Base-by-base conservation (phyloP, 306 rosid species). In the Glycine soja region DNA sequence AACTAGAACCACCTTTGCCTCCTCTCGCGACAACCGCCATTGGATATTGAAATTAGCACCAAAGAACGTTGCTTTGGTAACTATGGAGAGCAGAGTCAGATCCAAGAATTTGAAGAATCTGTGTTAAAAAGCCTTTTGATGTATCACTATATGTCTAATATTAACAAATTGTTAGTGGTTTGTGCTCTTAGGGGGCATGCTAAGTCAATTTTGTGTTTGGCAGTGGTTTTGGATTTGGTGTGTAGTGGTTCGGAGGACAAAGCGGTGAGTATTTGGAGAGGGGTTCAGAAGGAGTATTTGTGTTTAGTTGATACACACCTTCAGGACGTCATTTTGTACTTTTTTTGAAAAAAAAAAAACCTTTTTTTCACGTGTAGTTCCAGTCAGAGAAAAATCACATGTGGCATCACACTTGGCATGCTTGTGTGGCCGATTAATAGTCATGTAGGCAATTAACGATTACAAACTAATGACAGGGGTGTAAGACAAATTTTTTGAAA, bases 11-110 rank as follows among this genome's bases (percentile, higher is more conserved):
- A 69, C 90, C 92, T 70, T 97, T 88, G 94, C 90, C 64, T 77
- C 97, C 99, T 79, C 99, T 88, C 76, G 76, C 80, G 80, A 95
- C 93, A 81, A 90, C 98, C 80, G 97, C 98, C 99, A 96, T 95
- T 74, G 88, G 83, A 79, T 79, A 74, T 83, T 40, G 57, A 46
- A 68, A 59, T 54, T 42, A 24, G 30, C 30, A 24, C 30, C 30
- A 1, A 24, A 24, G 30, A 24, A 24, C 46, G 8, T 42, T 42
- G 46, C 46, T 42, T 52, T 61, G 47, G n/a, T n/a, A n/a, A n/a
- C n/a, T n/a, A n/a, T n/a, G n/a, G n/a, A n/a, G n/a, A 63, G n/a
- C 59, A 84, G 74, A 47, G 74, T 73, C 57, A 81, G 86, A 82
- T 85, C 86, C 79, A 74, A 78, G 40, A 74, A 75, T 11, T 45